These are phyloP conservation scores for Fraxinus latifolia DNA, from an alignment of 305 asterid genomes.

Conservation along the genomic window DNA sequence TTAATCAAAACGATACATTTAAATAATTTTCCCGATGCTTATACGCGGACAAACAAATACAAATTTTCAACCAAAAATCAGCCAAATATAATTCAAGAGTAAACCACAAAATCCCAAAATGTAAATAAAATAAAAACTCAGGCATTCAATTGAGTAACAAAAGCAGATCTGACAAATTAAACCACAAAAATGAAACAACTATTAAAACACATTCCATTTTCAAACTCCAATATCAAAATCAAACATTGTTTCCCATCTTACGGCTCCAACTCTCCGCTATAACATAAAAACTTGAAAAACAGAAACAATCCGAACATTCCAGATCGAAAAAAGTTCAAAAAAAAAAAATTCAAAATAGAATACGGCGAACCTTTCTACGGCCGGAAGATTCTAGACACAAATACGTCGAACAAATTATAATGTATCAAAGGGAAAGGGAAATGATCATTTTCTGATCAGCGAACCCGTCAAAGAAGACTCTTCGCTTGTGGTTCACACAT, in stretches of 20 bases:
- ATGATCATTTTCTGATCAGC: constrained; percentile 43
- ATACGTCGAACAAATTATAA: neutral
- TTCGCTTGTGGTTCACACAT: constrained; percentile 25
- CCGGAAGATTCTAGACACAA: neutral
- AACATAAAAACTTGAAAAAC: neutral
- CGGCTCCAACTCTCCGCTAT: neutral
- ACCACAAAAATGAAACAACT: constrained; percentile 21
- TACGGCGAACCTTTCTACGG: constrained; percentile 25
- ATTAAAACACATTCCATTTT: constrained; percentile 18
- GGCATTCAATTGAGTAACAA: constrained; percentile 16
- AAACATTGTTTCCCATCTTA: neutral
- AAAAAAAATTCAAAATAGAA: neutral
- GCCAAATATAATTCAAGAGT: neutral
- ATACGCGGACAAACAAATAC: constrained; percentile 17
- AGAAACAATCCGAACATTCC: constrained; percentile 12
- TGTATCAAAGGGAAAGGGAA: constrained; percentile 20
- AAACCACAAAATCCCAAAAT: neutral
- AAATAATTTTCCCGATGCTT: neutral
- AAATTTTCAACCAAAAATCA: constrained; percentile 4
- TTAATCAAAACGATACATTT: neutral
- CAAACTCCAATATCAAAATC: constrained; percentile 19
- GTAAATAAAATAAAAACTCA: neutral
- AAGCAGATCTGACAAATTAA: constrained; percentile 33
- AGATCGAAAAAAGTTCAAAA: constrained; percentile 31
- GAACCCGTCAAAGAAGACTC: constrained; percentile 41